Evolutionary conservation across 768 basidiomycete genomes (phyloP).

Genomic region (Pholiota microspora): DNA sequence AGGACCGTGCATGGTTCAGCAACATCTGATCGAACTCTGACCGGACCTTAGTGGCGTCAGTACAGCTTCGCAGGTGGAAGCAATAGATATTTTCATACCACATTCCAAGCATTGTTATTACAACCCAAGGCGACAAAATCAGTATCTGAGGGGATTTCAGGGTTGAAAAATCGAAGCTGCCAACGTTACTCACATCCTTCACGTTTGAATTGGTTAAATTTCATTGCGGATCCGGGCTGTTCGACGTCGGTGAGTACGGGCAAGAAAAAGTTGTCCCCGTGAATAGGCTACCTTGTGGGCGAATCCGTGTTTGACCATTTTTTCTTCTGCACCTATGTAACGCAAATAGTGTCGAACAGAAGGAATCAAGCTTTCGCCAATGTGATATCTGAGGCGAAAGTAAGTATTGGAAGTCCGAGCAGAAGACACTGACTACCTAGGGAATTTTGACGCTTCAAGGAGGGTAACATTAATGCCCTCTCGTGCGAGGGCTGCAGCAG

Average conservation of each 20-base stretch:
- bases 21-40: constrained; percentile 63
- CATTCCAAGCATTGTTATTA: constrained; percentile 60
- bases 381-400: constrained; percentile 42
- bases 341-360: constrained; percentile 58
- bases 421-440: constrained; percentile 30
- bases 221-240: constrained; percentile 61
- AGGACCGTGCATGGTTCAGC: constrained; percentile 51
- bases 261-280: not conserved
- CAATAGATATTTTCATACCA: constrained; percentile 37
- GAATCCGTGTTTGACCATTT: constrained; percentile 49
- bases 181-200: constrained; percentile 50
- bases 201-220: constrained; percentile 63
- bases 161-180: constrained; percentile 2
- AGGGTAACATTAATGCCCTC: constrained; percentile 55
- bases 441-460: constrained; percentile 54
- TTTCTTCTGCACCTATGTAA: constrained; percentile 57
- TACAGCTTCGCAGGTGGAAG: not conserved
- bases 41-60: constrained; percentile 37
- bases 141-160: constrained; percentile 39
- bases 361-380: constrained; percentile 61
- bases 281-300: constrained; percentile 39
- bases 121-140: constrained; percentile 55
- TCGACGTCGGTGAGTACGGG: constrained; percentile 1
- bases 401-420: not conserved
- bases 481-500: constrained; percentile 52